Conservation (phyloP, 192 early-diverging fungal genomes). For the Oehlia diaphana region DNA sequence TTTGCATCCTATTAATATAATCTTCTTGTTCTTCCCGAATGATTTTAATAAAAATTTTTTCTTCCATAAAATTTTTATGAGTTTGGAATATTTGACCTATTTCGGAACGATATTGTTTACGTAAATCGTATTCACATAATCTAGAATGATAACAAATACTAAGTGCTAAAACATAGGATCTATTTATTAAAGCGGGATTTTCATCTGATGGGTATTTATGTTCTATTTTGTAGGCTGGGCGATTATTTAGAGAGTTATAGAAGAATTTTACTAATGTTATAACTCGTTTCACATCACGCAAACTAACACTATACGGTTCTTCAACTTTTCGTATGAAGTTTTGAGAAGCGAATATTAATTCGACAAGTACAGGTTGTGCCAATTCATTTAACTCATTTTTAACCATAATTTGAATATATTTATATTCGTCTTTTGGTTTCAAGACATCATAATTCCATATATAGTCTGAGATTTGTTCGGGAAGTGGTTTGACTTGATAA, state of each 20-base stretch:
- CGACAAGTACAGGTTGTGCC: background rate
- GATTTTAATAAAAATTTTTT: background rate
- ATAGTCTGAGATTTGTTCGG: background rate
- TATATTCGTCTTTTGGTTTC: background rate
- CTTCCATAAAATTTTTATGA: background rate
- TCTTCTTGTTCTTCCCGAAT: conserved; percentile 13
- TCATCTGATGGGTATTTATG: background rate
- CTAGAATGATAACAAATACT: conserved; percentile 18
- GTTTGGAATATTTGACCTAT: background rate
- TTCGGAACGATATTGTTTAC: background rate
- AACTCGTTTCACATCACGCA: conserved; percentile 23
- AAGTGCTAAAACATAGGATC: conserved; percentile 11
- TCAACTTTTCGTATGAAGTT: conserved; percentile 23
- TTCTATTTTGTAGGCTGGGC: background rate
- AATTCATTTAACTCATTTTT: background rate
- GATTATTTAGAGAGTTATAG: background rate
- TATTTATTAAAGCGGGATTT: background rate
- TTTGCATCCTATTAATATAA: background rate
- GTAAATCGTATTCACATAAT: conserved; percentile 2
- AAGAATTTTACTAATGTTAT: conserved; percentile 12
- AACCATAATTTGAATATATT: background rate
- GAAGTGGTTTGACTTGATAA: conserved; percentile 8
- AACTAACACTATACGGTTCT: conserved; percentile 12
- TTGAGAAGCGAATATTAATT: conserved; percentile 19
- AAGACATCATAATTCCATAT: background rate